Conservation (phyloP, 345 rosid genomes). For the Geranium brycei region DNA sequence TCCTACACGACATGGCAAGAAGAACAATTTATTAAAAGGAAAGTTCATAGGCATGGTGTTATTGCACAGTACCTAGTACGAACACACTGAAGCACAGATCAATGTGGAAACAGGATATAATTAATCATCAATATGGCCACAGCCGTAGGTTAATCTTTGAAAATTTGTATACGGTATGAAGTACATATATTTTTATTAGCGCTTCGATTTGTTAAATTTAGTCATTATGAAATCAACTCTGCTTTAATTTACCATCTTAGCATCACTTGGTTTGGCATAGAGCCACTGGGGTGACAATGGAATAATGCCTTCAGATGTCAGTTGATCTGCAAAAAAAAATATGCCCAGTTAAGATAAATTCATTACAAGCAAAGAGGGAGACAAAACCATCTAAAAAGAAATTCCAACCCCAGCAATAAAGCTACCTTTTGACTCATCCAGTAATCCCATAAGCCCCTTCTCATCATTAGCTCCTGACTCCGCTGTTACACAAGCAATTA, state of each 20-base stretch:
- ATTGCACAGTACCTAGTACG: too few species aligned
- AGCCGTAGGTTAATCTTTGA: too few species aligned
- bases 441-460: conserved; percentile 19
- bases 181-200: too few species aligned
- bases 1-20: too few species aligned
- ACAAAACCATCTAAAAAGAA: neutral
- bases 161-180: too few species aligned
- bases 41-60: too few species aligned
- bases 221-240: neutral
- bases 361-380: neutral
- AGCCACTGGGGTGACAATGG: conserved; percentile 97
- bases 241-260: conserved; percentile 28
- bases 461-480: conserved; percentile 31
- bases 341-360: too few species aligned
- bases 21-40: too few species aligned
- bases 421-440: conserved; percentile 43
- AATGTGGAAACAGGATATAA: too few species aligned
- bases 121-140: too few species aligned
- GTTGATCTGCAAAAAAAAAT: conserved; percentile 37
- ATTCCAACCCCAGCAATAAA: neutral
- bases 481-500: conserved; percentile 20
- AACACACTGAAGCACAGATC: too few species aligned
- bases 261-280: conserved; percentile 60
- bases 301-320: conserved; percentile 54
- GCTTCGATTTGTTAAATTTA: neutral